Conservation (phyloP, 345 rosid genomes). For the Viola odorata region DNA sequence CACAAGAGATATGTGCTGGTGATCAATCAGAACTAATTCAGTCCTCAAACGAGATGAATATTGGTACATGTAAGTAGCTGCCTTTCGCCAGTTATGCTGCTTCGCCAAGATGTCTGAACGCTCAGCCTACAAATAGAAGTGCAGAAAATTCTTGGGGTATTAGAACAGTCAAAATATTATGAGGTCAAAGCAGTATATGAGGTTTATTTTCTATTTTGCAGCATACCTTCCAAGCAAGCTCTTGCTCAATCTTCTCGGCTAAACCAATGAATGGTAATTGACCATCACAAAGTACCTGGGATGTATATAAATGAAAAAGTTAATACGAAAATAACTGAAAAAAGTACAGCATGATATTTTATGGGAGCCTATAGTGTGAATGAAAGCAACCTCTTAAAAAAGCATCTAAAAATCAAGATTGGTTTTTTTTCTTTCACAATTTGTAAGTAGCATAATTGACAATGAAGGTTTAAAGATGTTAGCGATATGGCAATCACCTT, state of each 20-base stretch:
- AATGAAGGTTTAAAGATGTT: too few relatives aligned
- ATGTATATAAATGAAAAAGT: slow-evolving; percentile 11
- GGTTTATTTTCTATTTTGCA: not conserved
- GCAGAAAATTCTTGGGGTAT: slow-evolving; percentile 14
- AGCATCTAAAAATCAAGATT: not conserved
- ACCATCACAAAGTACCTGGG: slow-evolving; percentile 79
- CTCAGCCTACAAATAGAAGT: slow-evolving; percentile 57
- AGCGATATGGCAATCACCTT: slow-evolving; percentile 46
- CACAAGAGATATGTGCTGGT: slow-evolving; percentile 41
- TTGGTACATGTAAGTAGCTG: slow-evolving; percentile 79
- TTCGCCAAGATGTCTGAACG: slow-evolving; percentile 65
- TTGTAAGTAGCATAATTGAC: slow-evolving; percentile 12
- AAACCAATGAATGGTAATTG: slow-evolving; percentile 83
- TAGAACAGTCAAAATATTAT: not conserved
- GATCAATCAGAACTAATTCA: slow-evolving; percentile 51
- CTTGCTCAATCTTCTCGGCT: slow-evolving; percentile 80
- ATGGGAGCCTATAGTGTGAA: not conserved
- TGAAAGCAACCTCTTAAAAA: too few relatives aligned
- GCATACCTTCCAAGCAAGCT: slow-evolving; percentile 93
- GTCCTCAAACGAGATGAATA: slow-evolving; percentile 69
- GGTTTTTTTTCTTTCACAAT: too few relatives aligned
- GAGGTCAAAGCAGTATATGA: not conserved
- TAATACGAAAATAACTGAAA: not conserved
- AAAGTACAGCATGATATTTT: not conserved
- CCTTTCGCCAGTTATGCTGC: slow-evolving; percentile 90